Evolutionary conservation across 495 filamentous ascomycete species (phyloP), one percentile per base, ranked within the genome.

Genomic region (Hypoxylon perforatum): DNA sequence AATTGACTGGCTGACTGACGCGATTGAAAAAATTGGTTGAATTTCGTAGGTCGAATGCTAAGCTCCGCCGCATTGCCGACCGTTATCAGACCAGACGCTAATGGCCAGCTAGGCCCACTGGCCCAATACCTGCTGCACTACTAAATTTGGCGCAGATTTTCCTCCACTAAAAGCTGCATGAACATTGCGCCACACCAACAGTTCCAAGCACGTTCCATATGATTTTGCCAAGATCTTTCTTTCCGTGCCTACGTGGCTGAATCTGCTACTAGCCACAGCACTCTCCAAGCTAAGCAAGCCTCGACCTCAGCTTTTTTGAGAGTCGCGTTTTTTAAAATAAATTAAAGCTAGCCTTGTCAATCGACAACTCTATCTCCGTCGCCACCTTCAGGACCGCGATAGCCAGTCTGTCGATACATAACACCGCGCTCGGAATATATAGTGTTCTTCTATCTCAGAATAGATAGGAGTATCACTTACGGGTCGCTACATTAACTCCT

Each of bases 1-100:
- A 64, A 69, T 52, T 69, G 66, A 69, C 66, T 69, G 66, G 66
- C 45, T 69, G 30, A 11, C 44, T 64, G 66, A 69, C 66, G 66
- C 66, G 66, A 69, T 69, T 64, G 66, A 63, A 18, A 64, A 63
- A 35, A n/a, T n/a, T 42, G 55, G 30, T 18, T 36, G 65, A 58
- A 58, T 62, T 33, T 62, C 47, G 65, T 56, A 68, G n/a, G 53
- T 47, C 11, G 57, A 58, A 28, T 55, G 63, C 50, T 44, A 61
- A 67, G 63, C 19, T 14, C 44, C 51, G 33, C 51, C 39, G 41
- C 49, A 35, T 23, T 14, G 35, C 15, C 35, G 23, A n/a, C 28
- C 45, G 30, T 44, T 63, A 63, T 54, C 58, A 49, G 57, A 42
- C 57, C 52, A 18, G 19, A 53, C 22, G 58, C 57, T 52, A 61